phyloP scores from a whole-genome alignment of 768 basidiomycete genomes.

The Rhizopogon vesiculosus region DNA sequence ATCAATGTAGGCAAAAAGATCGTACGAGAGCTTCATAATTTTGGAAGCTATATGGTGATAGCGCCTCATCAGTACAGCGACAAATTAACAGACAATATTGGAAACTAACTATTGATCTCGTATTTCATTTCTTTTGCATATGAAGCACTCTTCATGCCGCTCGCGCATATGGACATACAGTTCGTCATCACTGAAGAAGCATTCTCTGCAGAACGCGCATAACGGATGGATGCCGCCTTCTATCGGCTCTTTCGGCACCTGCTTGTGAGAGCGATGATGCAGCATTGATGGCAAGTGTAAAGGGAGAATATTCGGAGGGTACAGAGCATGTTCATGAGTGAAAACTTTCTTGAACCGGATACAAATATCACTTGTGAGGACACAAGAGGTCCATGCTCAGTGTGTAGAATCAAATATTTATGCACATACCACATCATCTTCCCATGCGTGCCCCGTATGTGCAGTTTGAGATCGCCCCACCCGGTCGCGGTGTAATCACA shows the following conservation, averaged over 20 bases:
- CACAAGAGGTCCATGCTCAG: not conserved
- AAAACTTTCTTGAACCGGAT: constrained; percentile 91
- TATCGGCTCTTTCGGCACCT: constrained; percentile 45
- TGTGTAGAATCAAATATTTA: not conserved
- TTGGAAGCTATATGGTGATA: constrained; percentile 50
- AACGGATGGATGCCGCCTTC: constrained; percentile 75
- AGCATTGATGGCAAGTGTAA: constrained; percentile 75
- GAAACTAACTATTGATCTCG: constrained; percentile 79
- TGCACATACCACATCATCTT: constrained; percentile 69
- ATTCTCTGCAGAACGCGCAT: constrained; percentile 89
- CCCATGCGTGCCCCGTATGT: constrained; percentile 71
- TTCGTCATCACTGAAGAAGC: constrained; percentile 91
- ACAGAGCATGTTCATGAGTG: constrained; percentile 89
- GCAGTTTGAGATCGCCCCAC: constrained; percentile 87
- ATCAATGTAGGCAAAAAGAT: constrained; percentile 6
- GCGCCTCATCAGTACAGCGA: not conserved
- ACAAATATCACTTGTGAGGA: constrained; percentile 67
- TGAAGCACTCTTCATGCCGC: constrained; percentile 92
- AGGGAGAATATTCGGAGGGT: constrained; percentile 58
- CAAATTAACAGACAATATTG: not conserved
- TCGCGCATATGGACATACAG: constrained; percentile 93
- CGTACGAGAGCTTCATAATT: constrained; percentile 74
- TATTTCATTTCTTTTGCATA: constrained; percentile 82
- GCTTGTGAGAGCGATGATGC: constrained; percentile 34
- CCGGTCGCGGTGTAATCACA: constrained; percentile 84